Conservation (phyloP, 2,329 filamentous ascomycete genomes). For the Grosmannia clavigera region DNA sequence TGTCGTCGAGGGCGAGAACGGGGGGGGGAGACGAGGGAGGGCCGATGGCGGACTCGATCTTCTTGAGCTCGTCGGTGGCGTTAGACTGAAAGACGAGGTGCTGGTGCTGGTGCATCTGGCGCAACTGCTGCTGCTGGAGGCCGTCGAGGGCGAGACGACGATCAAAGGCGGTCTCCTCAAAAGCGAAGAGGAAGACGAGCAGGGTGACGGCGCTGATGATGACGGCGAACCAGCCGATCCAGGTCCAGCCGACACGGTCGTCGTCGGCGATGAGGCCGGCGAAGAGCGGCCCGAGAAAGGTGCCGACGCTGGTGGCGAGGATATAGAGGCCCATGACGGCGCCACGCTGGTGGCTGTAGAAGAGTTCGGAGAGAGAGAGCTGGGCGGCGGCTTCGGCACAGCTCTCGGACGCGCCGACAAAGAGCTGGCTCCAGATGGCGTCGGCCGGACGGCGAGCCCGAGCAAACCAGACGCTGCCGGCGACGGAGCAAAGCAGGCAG, state of each 20-base stretch:
- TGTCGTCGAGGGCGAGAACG: background rate
- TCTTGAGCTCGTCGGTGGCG: background rate
- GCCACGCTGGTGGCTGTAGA: constrained; percentile 43
- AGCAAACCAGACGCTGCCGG: background rate
- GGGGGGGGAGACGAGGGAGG: background rate
- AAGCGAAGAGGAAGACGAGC: constrained; percentile 2
- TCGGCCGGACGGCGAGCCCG: background rate
- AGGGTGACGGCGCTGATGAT: constrained; percentile 28
- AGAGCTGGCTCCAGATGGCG: constrained; percentile 4
- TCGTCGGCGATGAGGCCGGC: constrained; percentile 4
- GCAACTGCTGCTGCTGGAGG: background rate
- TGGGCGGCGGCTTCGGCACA: constrained; percentile 4
- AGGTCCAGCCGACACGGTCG: constrained; percentile 7
- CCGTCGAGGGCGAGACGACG: constrained; percentile 1
- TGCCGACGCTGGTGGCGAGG: constrained; percentile 2
- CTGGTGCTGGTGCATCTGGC: background rate
- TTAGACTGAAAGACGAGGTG: background rate
- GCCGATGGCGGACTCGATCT: background rate
- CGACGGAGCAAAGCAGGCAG: constrained; percentile 35
- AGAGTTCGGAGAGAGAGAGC: constrained; percentile 32
- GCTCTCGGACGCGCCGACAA: constrained; percentile 3
- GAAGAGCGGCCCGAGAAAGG: constrained; percentile 2
- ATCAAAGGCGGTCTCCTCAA: constrained; percentile 4
- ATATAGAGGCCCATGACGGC: constrained; percentile 15
- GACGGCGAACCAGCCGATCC: constrained; percentile 28